Conservation (phyloP, 2,329 filamentous ascomycete genomes). For the Ciborinia camelliae region DNA sequence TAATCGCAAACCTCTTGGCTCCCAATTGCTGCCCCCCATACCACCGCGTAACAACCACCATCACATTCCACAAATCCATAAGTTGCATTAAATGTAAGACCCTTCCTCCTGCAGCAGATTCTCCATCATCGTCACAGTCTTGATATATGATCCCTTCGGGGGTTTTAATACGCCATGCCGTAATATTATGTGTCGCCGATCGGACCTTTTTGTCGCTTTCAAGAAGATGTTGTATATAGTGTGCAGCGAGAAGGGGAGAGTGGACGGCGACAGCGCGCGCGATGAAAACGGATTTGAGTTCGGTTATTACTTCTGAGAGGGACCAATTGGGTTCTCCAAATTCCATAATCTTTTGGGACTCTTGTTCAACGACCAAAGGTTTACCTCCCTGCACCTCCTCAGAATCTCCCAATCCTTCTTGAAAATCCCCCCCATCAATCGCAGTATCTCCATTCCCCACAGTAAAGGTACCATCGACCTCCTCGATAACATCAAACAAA, state of each 20-base stretch:
- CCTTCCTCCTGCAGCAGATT: slow-evolving; percentile 83
- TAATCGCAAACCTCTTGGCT: slow-evolving; percentile 83
- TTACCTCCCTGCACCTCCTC: background rate
- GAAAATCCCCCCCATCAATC: background rate
- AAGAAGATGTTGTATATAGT: slow-evolving; percentile 71
- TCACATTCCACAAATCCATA: slow-evolving; percentile 89
- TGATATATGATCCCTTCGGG: slow-evolving; percentile 59
- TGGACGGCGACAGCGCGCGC: slow-evolving; percentile 70
- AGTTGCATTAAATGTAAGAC: slow-evolving; percentile 88
- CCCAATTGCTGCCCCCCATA: slow-evolving; percentile 90
- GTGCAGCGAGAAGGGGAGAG: slow-evolving; percentile 66
- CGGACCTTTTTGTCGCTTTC: slow-evolving; percentile 79
- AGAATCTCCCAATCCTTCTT: background rate
- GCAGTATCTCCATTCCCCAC: background rate
- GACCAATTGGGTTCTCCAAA: slow-evolving; percentile 57
- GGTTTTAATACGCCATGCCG: slow-evolving; percentile 80
- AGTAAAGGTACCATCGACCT: slow-evolving; percentile 42
- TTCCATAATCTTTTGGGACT: slow-evolving; percentile 25
- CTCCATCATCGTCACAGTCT: slow-evolving; percentile 94
- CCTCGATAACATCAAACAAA: slow-evolving; percentile 87
- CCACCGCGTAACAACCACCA: slow-evolving; percentile 93
- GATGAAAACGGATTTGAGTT: slow-evolving; percentile 85
- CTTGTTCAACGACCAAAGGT: background rate
- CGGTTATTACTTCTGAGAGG: slow-evolving; percentile 68
- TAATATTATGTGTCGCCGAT: slow-evolving; percentile 92